Conservation (phyloP, 2,329 filamentous ascomycete genomes). For the Elsinoe necatrix region DNA sequence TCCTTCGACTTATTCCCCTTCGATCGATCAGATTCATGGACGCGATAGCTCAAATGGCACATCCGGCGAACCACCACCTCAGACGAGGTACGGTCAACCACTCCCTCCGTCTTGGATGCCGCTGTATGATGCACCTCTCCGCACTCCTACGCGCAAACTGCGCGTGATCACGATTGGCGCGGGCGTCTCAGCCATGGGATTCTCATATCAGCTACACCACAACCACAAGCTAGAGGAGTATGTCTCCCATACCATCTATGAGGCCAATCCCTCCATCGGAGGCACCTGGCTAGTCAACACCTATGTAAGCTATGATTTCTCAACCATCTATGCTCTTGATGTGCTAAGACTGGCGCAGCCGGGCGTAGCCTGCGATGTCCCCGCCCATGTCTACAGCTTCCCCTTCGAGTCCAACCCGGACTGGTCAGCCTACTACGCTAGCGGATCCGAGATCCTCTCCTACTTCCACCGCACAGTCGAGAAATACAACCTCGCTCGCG, state of each 20-base stretch:
- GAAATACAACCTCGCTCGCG: constrained; percentile 34
- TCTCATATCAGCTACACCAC: constrained; percentile 36
- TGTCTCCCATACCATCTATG: constrained; percentile 35
- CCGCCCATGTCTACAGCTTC: constrained; percentile 23
- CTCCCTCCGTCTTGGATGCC: constrained; percentile 27
- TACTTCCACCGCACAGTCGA: constrained; percentile 34
- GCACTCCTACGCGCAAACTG: constrained; percentile 22
- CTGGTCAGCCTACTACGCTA: constrained; percentile 29
- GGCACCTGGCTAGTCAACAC: constrained; percentile 36
- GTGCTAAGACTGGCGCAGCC: constrained; percentile 23
- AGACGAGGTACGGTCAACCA: constrained; percentile 23
- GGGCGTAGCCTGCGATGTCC: constrained; percentile 29
- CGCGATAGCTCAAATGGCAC: neutral
- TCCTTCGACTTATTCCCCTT: constrained; percentile 1
- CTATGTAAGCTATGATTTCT: too few relatives aligned
- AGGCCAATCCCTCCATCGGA: constrained; percentile 33
- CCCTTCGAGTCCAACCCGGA: constrained; percentile 27
- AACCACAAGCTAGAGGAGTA: constrained; percentile 29
- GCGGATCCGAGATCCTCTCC: constrained; percentile 34
- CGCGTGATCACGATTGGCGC: constrained; percentile 28
- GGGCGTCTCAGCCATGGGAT: constrained; percentile 31
- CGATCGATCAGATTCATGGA: neutral
- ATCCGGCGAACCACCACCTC: neutral
- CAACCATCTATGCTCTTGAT: neutral
- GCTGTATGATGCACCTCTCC: constrained; percentile 27